Conservation (phyloP, 2,329 filamentous ascomycete species). For the Phaeosphaeria sp. region DNA sequence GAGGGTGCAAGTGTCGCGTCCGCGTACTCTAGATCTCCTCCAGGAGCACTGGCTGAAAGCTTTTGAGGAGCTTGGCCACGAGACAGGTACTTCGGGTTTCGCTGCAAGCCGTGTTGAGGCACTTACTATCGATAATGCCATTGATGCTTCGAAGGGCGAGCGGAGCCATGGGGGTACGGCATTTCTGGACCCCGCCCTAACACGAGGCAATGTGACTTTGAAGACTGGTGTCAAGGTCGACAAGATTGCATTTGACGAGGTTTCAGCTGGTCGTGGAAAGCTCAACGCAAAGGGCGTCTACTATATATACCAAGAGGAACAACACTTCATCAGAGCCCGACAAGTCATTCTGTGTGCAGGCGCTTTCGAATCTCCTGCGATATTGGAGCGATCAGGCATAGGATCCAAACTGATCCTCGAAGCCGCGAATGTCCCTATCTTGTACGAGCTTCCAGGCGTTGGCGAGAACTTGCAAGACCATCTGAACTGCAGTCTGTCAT, state of each 20-base stretch:
- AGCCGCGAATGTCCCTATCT: conserved; percentile 56
- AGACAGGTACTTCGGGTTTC: conserved; percentile 14
- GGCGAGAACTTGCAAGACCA: conserved; percentile 70
- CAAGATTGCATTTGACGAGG: conserved; percentile 18
- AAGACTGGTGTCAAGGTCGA: conserved; percentile 19
- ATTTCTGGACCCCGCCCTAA: conserved; percentile 23
- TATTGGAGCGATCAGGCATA: conserved; percentile 66
- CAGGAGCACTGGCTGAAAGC: conserved; percentile 17
- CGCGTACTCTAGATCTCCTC: conserved; percentile 17
- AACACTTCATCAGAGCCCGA: conserved; percentile 9
- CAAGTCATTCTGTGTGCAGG: conserved; percentile 50
- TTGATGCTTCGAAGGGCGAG: conserved; percentile 22
- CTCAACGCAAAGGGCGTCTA: conserved; percentile 17
- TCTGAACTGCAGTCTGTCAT: conserved; percentile 16
- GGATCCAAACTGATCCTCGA: conserved; percentile 57
- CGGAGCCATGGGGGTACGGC: conserved; percentile 26
- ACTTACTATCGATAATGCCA: conserved; percentile 23
- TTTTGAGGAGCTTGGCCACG: conserved; percentile 24
- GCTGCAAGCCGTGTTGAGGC: conserved; percentile 15
- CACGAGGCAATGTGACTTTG: conserved; percentile 20
- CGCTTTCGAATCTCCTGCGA: conserved; percentile 56
- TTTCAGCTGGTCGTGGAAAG: conserved; percentile 10
- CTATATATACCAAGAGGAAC: conserved; percentile 14
- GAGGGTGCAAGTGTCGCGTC: conserved; percentile 19
- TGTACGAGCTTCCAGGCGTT: conserved; percentile 65